Evolutionary conservation across 495 filamentous ascomycete genomes (phyloP).

Genomic region (Thermothielavioides terrestris): DNA sequence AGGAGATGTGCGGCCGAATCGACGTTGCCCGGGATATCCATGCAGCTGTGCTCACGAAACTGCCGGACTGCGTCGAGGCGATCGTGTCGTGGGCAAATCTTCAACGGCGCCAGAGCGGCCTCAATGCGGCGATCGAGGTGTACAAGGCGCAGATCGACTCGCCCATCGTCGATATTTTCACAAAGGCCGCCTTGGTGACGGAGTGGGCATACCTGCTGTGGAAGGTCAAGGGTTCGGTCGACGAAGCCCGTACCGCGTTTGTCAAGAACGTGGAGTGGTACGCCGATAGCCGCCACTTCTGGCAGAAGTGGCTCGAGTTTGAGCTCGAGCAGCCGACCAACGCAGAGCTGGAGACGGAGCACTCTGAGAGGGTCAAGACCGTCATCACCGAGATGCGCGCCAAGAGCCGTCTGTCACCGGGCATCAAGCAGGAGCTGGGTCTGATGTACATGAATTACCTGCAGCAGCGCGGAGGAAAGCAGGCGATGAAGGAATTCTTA

Average conservation of each 20-base stretch:
- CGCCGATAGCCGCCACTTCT: conserved; percentile 81
- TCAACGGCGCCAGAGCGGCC: conserved; percentile 71
- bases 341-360: conserved; percentile 51
- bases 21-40: conserved; percentile 79
- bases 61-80: conserved; percentile 73
- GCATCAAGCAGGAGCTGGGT: conserved; percentile 66
- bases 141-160: conserved; percentile 74
- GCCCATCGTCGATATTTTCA: conserved; percentile 60
- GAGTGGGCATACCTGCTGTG: conserved; percentile 86
- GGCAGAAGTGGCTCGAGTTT: conserved; percentile 81
- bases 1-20: conserved; percentile 69
- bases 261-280: conserved; percentile 77
- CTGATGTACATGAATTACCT: conserved; percentile 78
- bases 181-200: conserved; percentile 78
- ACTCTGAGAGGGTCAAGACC: conserved; percentile 65
- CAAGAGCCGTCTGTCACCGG: conserved; percentile 61
- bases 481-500: conserved; percentile 80
- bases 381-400: conserved; percentile 70
- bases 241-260: conserved; percentile 82
- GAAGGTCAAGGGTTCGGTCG: conserved; percentile 78
- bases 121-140: conserved; percentile 79
- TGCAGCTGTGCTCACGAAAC: conserved; percentile 57
- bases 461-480: conserved; percentile 72
- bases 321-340: conserved; percentile 82
- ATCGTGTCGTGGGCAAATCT: conserved; percentile 86